phyloP scores from a whole-genome alignment of 768 basidiomycete species.

The Podaxis carcinomalis region DNA sequence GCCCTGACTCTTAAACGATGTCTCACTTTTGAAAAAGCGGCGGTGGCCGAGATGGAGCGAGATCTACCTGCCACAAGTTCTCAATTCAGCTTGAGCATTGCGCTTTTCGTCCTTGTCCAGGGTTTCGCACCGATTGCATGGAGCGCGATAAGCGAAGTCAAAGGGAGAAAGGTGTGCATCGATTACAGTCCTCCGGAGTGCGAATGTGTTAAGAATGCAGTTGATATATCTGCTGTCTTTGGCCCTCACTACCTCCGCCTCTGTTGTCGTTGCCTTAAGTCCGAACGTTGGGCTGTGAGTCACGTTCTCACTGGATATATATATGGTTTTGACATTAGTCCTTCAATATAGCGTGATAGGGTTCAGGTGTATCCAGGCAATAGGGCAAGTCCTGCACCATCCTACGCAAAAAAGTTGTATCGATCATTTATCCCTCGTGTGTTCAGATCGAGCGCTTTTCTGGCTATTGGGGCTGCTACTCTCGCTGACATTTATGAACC shows the following conservation, averaged over 20 bases:
- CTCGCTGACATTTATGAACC: conserved; percentile 72
- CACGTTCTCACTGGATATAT: not conserved
- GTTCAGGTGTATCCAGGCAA: conserved; percentile 63
- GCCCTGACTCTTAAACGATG: not conserved
- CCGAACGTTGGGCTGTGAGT: conserved; percentile 45
- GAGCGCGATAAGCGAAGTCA: conserved; percentile 69
- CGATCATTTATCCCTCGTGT: not conserved
- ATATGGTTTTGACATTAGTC: not conserved
- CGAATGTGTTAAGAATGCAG: conserved; percentile 16
- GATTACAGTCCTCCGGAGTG: no score
- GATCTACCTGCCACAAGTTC: conserved; percentile 56
- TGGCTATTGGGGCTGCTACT: conserved; percentile 69
- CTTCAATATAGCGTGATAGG: conserved; percentile 45
- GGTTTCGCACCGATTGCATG: conserved; percentile 65
- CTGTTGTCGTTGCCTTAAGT: conserved; percentile 52
- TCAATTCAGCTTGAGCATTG: conserved; percentile 65
- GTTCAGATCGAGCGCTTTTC: conserved; percentile 39
- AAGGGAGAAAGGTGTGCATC: conserved; percentile 59
- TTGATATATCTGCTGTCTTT: conserved; percentile 53
- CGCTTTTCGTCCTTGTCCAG: conserved; percentile 69
- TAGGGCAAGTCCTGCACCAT: conserved; percentile 39
- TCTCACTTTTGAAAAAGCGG: conserved; percentile 35
- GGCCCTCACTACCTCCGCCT: conserved; percentile 48
- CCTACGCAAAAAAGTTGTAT: not conserved
- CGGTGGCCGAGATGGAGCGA: conserved; percentile 53